A percentile compares a stretch with the other conserved stretches of the same genome.
Evolutionary conservation across 2,329 filamentous ascomycete species (phyloP).

Genomic region (Cytospora schulzeri): DNA sequence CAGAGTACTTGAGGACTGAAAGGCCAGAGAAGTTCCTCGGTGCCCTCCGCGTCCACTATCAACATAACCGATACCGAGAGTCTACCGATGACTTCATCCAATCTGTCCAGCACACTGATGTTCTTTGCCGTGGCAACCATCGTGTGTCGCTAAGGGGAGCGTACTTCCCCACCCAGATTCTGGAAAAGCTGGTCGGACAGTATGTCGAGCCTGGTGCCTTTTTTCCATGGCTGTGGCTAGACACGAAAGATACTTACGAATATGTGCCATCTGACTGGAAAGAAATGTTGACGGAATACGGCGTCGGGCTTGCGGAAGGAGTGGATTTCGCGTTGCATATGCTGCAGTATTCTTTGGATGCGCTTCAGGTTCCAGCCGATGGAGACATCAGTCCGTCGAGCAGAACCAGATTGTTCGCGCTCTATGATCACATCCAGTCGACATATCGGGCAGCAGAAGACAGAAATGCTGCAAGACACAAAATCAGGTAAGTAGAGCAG

Average conservation of each 20-base stretch:
- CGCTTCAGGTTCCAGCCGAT: neutral
- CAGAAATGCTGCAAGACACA: neutral
- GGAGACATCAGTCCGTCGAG: neutral
- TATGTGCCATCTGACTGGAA: conserved; percentile 20
- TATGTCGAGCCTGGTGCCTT: conserved; percentile 22
- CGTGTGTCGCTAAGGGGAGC: conserved; percentile 17
- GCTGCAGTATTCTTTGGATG: conserved; percentile 20
- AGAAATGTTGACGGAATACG: conserved; percentile 4
- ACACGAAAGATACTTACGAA: neutral
- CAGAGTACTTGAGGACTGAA: conserved; percentile 23
- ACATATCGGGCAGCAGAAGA: conserved; percentile 9
- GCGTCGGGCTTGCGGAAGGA: conserved; percentile 10
- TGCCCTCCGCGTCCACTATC: conserved; percentile 12
- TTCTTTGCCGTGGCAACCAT: neutral
- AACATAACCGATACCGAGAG: neutral
- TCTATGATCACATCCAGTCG: conserved; percentile 30
- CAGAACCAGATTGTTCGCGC: conserved; percentile 21
- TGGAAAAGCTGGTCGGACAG: conserved; percentile 16
- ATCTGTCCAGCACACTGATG: neutral
- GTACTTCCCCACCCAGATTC: conserved; percentile 27
- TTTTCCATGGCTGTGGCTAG: conserved; percentile 31
- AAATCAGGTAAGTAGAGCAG: conserved; percentile 8
- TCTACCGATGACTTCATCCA: conserved; percentile 11
- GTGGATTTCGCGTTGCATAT: conserved; percentile 30
- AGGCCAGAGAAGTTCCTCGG: conserved; percentile 31